phyloP scores from a whole-genome alignment of 805 yeast genomes.

The Sugiyamaella lignohabitans region DNA sequence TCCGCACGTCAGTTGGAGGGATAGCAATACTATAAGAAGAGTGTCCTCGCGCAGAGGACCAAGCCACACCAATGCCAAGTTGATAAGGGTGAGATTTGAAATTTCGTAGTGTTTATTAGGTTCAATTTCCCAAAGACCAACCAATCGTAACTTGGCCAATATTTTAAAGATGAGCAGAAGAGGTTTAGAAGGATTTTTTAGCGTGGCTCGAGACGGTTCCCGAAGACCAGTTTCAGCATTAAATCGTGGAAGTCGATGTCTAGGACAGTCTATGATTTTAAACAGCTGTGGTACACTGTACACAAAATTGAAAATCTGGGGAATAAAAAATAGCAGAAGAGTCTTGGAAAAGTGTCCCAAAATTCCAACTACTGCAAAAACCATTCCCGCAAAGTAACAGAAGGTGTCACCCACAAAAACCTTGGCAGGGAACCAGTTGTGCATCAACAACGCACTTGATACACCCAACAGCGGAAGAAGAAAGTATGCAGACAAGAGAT shows the following conservation, averaged over 20 bases:
- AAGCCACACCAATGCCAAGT: slow-evolving; percentile 71
- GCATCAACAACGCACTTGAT: slow-evolving; percentile 63
- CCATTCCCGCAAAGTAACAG: slow-evolving; percentile 98
- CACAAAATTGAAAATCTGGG: slow-evolving; percentile 84
- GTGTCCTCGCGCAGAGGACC: slow-evolving; percentile 88
- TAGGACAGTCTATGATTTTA: slow-evolving; percentile 83
- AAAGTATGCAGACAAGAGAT: slow-evolving; percentile 70
- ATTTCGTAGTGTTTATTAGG: slow-evolving; percentile 19
- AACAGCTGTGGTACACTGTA: slow-evolving; percentile 92
- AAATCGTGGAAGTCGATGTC: slow-evolving; percentile 86
- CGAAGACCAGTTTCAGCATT: slow-evolving; percentile 61
- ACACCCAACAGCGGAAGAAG: slow-evolving; percentile 85
- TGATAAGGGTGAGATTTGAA: slow-evolving; percentile 84
- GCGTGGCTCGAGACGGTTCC: slow-evolving; percentile 53
- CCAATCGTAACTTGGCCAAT: slow-evolving; percentile 45
- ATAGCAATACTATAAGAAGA: slow-evolving; percentile 55
- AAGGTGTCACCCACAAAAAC: slow-evolving; percentile 98
- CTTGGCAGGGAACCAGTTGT: slow-evolving; percentile 84
- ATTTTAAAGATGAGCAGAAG: slow-evolving; percentile 34
- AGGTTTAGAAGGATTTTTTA: slow-evolving; percentile 23
- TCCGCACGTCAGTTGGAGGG: slow-evolving; percentile 61
- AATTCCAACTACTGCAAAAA: slow-evolving; percentile 93
- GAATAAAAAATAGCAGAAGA: slow-evolving; percentile 72
- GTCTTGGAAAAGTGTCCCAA: slow-evolving; percentile 96
- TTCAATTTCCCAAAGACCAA: slow-evolving; percentile 36